Evolutionary conservation across 352 stramenopile genomes (phyloP), one percentile per base, ranked within the genome.

Genomic region (Halophytophthora batemanensis): DNA sequence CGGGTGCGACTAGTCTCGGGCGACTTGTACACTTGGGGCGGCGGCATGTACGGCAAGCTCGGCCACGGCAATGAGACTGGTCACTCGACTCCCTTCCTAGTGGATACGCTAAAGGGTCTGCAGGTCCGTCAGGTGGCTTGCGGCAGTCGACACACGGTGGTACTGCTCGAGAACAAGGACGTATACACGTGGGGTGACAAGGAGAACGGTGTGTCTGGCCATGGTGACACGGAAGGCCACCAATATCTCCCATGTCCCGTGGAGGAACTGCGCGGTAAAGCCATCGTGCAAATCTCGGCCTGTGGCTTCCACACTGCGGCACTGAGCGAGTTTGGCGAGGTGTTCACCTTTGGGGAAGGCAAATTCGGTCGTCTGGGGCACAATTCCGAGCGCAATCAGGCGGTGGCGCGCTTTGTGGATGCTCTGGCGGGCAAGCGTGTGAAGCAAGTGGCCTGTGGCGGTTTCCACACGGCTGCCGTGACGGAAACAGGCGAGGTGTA

Each of bases 161-260:
- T 96, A 31, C 61, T 97, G 37, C 69, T 96, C 6, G 78, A 93
- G 52, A 90, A 80, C 56, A 85, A 76, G 46, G 82, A 96, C 60
- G 89, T 97, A 48, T 96, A 96, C 64, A 96, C 87, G 36, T 98
- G 94, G 94, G 94, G 94, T 19, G 94, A 98, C 63, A 97, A 96
- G 55, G 93, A 98, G 64, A 98, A 98, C 71, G 93, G 95, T 31
- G 93, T 98, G 1, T 93, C 90, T 10, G 95, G 95, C 14, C 90
- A 98, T 54, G 93, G 91, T 44, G 90, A 98, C 67, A 97, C 86
- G 0, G 90, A 98, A 51, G 95, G 95, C 31, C 93, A 98, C 71
- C 93, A 98, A 69, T 98, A 98, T 62, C 82, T 95, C 22, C 94
- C 93, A 2, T 90, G 90, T 45, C 64, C 90, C 1, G 77, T 98